These are phyloP conservation scores for Dipteronia dyeriana DNA, from an alignment of 345 rosid species.

Conservation along the genomic window DNA sequence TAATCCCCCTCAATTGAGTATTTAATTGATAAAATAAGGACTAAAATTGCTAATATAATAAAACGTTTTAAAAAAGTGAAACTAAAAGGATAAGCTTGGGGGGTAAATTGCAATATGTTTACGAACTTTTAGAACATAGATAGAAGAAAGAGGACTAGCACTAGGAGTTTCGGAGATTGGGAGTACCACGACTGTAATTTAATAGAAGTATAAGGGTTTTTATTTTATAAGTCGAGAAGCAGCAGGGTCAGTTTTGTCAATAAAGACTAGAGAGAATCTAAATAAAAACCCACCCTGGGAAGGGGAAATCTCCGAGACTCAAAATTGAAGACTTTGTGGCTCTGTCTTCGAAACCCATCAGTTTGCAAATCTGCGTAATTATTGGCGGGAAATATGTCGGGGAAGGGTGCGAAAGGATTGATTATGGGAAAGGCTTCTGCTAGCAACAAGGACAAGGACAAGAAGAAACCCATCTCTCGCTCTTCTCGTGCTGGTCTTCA, in stretches of 20 bases:
- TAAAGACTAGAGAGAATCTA: background rate
- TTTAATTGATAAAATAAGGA: too few species aligned
- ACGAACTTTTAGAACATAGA: background rate
- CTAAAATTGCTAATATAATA: too few species aligned
- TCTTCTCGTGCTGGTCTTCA: slow-evolving; percentile 87
- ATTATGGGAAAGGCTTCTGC: slow-evolving; percentile 45
- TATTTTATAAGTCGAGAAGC: background rate
- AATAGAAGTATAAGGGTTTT: background rate
- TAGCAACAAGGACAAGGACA: slow-evolving; percentile 47
- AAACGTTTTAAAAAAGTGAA: too few species aligned
- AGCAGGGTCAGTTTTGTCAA: slow-evolving; percentile 15
- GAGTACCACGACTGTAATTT: background rate
- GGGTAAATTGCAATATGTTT: too few species aligned
- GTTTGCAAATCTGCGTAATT: background rate
- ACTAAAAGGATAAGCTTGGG: too few species aligned
- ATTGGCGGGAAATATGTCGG: slow-evolving; percentile 50
- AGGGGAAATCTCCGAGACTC: background rate
- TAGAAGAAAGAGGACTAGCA: background rate
- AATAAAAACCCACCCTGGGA: background rate
- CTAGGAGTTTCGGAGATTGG: too few species aligned
- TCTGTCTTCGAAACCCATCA: background rate
- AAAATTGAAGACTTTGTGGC: background rate
- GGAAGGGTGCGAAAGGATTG: slow-evolving; percentile 65
- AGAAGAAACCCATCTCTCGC: slow-evolving; percentile 76
- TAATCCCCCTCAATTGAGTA: too few species aligned